Evolutionary conservation across 2,329 filamentous ascomycete genomes (phyloP).

Genomic region (Curvularia eragrostidis): DNA sequence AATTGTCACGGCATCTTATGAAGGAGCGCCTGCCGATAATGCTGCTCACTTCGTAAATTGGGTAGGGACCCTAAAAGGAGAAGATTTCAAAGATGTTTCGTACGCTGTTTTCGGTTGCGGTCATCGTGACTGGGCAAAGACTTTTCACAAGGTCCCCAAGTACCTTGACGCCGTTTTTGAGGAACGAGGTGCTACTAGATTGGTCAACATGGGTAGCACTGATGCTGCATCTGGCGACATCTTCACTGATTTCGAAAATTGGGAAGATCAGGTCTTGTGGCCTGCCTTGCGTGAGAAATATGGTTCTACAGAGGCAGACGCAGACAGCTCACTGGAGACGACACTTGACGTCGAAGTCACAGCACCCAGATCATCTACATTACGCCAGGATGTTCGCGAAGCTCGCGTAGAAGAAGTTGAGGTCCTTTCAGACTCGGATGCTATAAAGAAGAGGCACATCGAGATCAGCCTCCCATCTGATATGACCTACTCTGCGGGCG

Average conservation of each 20-base stretch:
- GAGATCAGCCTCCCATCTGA: conserved; percentile 54
- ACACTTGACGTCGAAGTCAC: conserved; percentile 44
- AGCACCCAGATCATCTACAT: conserved; percentile 42
- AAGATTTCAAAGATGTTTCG: conserved; percentile 42
- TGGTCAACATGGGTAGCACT: conserved; percentile 44
- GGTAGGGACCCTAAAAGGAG: conserved; percentile 40
- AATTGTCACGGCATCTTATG: conserved; percentile 53
- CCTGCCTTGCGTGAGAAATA: conserved; percentile 45
- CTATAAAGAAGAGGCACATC: conserved; percentile 49
- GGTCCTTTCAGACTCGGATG: conserved; percentile 37
- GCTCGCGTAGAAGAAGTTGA: conserved; percentile 45
- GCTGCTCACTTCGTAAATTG: conserved; percentile 53
- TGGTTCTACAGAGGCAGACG: conserved; percentile 33
- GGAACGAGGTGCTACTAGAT: conserved; percentile 38
- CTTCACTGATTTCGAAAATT: conserved; percentile 52
- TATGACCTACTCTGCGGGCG: conserved; percentile 72
- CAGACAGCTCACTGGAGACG: conserved; percentile 34
- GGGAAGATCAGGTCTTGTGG: conserved; percentile 50
- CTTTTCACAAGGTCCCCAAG: conserved; percentile 53
- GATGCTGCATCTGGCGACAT: conserved; percentile 51
- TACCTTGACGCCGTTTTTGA: conserved; percentile 43
- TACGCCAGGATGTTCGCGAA: conserved; percentile 49
- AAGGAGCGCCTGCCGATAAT: conserved; percentile 54
- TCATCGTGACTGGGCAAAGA: conserved; percentile 52
- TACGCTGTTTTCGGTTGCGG: conserved; percentile 54